phyloP scores from a whole-genome alignment of 78 protist genomes.

The Dictyostelium purpureum region DNA sequence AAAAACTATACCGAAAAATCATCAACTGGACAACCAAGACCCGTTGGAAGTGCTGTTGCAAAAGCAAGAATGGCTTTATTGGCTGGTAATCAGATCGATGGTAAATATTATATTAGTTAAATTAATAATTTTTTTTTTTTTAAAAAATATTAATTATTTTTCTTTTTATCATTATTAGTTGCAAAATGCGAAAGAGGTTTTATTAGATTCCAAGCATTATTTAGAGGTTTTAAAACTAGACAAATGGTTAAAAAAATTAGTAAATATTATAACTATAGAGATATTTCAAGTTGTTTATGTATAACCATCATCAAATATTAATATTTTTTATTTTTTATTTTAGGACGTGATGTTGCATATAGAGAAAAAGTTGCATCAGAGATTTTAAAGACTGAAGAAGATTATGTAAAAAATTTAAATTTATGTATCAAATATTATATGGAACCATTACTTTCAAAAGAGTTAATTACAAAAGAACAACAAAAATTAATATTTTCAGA shows the following conservation, averaged over 20 bases:
- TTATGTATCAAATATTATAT: constrained; percentile 54
- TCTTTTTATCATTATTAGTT: not conserved
- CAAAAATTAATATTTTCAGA: constrained; percentile 51
- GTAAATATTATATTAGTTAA: not conserved
- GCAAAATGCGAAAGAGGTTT: constrained; percentile 44
- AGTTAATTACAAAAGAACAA: constrained; percentile 46
- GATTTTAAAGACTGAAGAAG: constrained; percentile 52
- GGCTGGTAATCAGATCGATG: constrained; percentile 48
- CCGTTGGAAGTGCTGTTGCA: constrained; percentile 17
- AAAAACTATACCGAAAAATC: constrained; percentile 28
- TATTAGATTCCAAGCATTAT: constrained; percentile 41
- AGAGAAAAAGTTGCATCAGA: constrained; percentile 59
- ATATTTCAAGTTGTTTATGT: not conserved
- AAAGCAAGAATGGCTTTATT: constrained; percentile 63
- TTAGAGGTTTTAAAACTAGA: constrained; percentile 71
- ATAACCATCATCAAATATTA: not conserved
- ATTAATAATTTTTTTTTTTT: not conserved
- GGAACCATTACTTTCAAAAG: constrained; percentile 17
- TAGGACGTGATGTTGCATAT: constrained; percentile 54
- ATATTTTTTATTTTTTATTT: not conserved
- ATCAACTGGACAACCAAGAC: not conserved
- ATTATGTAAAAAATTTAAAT: constrained; percentile 30
- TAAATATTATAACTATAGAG: not conserved
- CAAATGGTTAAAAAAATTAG: not conserved
- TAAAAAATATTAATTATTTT: not conserved